phyloP scores from a whole-genome alignment of 148 eudicot species.

The Rhododendron griersonianum region DNA sequence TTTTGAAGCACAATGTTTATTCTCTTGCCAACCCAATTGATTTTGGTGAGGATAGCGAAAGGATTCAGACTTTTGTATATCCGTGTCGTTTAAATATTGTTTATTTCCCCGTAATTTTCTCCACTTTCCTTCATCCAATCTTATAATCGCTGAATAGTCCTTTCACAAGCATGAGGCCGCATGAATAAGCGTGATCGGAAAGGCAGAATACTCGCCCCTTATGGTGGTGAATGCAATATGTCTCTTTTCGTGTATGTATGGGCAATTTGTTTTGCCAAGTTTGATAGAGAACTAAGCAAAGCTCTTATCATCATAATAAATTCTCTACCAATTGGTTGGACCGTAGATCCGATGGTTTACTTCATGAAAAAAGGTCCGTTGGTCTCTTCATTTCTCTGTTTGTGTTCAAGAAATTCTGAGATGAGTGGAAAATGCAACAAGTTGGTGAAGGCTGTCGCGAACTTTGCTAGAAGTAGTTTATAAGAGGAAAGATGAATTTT shows the following conservation, averaged over 20 bases:
- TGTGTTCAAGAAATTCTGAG: background rate
- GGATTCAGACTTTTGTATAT: background rate
- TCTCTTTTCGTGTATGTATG: background rate
- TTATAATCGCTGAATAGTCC: background rate
- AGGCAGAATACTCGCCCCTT: background rate
- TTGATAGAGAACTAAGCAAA: background rate
- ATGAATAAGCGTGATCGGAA: background rate
- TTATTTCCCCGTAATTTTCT: background rate
- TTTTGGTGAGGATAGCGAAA: background rate
- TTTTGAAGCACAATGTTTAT: background rate
- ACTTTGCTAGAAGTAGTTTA: background rate
- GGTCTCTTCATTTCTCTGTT: background rate
- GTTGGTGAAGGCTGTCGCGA: background rate
- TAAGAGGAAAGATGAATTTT: background rate
- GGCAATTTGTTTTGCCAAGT: background rate
- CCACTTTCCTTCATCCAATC: background rate
- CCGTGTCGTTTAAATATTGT: background rate
- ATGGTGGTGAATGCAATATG: background rate
- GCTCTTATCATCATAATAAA: background rate
- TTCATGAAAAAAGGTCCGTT: background rate
- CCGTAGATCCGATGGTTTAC: background rate
- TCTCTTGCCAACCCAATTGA: background rate
- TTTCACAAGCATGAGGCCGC: background rate
- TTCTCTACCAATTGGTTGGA: background rate
- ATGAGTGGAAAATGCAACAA: too few species aligned